Evolutionary conservation across 2,329 filamentous ascomycete species (phyloP).

Genomic region (Stachybotrys echinatus): DNA sequence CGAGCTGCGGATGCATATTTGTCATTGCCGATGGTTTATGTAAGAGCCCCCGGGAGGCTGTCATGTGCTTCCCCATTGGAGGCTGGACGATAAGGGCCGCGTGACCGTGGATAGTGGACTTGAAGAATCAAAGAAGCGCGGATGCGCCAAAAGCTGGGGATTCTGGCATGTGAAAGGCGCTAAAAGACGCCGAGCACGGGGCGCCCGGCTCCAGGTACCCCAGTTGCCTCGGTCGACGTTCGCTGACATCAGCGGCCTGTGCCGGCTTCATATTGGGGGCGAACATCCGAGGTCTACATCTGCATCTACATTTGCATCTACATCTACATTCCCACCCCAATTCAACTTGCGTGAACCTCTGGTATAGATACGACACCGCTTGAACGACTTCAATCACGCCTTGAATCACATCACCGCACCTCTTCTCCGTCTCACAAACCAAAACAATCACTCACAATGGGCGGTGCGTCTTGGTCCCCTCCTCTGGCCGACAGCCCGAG

Average conservation of each 20-base stretch:
- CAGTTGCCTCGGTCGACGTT: conserved; percentile 26
- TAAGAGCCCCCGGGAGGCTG: too few relatives aligned
- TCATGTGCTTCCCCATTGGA: not conserved
- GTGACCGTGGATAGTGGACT: too few relatives aligned
- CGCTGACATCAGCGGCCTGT: conserved; percentile 18
- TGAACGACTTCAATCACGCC: not conserved
- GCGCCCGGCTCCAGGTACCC: conserved; percentile 14
- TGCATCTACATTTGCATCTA: not conserved
- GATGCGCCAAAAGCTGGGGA: conserved; percentile 1
- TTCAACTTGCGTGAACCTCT: not conserved
- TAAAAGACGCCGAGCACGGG: conserved; percentile 9
- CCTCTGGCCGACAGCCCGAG: too few relatives aligned
- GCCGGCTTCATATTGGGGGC: not conserved
- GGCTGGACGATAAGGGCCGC: too few relatives aligned
- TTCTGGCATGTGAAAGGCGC: conserved; percentile 24
- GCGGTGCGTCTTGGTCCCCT: not conserved
- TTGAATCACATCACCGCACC: not conserved
- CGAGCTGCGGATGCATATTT: too few relatives aligned
- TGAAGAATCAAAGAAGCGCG: too few relatives aligned
- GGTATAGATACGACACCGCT: too few relatives aligned
- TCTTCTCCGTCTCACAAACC: not conserved
- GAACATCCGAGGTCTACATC: conserved; percentile 20
- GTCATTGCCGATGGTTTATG: too few relatives aligned
- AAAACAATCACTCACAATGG: not conserved
- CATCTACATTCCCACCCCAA: not conserved